phyloP scores from a whole-genome alignment of 2,329 filamentous ascomycete genomes.

The Diaporthe batatas region DNA sequence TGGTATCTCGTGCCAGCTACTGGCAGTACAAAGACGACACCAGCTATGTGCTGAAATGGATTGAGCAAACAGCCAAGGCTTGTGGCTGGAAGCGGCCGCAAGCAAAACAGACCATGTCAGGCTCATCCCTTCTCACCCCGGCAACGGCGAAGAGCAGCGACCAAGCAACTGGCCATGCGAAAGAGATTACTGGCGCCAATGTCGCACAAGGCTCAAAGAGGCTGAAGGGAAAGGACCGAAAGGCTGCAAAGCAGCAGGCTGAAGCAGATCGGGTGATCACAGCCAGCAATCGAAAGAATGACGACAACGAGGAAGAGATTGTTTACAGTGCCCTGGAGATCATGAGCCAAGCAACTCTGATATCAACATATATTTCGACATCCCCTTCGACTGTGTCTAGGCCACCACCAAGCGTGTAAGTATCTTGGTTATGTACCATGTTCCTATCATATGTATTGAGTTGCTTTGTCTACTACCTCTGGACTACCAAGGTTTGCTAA shows the following conservation, averaged over 20 bases:
- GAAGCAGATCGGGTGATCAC: not conserved
- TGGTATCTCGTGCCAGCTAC: not conserved
- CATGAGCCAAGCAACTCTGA: not conserved
- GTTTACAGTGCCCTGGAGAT: not conserved
- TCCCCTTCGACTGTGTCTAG: not conserved
- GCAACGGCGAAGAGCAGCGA: too few relatives aligned
- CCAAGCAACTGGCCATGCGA: not conserved
- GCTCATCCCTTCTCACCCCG: not conserved
- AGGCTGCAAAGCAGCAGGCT: slow-evolving; percentile 1
- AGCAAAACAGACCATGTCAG: not conserved
- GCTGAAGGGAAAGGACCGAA: slow-evolving; percentile 1
- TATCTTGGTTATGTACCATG: not conserved
- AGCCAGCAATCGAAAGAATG: not conserved
- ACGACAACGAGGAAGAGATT: not conserved
- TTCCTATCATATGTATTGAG: not conserved
- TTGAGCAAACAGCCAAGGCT: not conserved
- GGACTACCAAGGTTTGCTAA: not conserved
- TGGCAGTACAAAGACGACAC: slow-evolving; percentile 12
- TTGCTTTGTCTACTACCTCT: not conserved
- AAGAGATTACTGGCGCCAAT: not conserved
- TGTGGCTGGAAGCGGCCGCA: slow-evolving; percentile 5
- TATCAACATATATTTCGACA: not conserved
- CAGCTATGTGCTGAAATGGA: slow-evolving; percentile 16
- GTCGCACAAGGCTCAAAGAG: not conserved
- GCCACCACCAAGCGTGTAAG: not conserved